Conservation (phyloP, 208 protist genomes). For the Acanthamoeba royreba region DNA sequence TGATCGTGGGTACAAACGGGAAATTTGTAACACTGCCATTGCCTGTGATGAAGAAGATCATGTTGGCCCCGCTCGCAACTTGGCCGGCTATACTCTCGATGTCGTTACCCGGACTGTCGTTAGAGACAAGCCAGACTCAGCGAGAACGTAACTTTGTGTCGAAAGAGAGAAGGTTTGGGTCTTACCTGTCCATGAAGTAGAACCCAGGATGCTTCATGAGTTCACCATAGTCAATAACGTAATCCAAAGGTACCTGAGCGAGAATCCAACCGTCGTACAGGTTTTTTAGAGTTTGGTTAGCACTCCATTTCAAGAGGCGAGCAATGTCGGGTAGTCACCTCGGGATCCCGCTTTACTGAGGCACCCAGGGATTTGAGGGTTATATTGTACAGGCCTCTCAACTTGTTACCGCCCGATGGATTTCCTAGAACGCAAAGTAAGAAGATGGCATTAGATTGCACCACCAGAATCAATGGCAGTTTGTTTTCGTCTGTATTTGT, state of each 20-base stretch:
- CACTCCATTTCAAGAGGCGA: neutral
- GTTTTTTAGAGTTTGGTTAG: no score
- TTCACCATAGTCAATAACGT: constrained; percentile 56
- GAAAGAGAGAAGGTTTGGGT: neutral
- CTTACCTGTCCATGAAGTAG: constrained; percentile 68
- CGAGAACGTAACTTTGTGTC: neutral
- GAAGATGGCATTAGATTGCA: no score
- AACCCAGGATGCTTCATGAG: constrained; percentile 35
- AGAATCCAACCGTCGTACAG: no score
- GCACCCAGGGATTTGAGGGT: constrained; percentile 63
- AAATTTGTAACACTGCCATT: constrained; percentile 75
- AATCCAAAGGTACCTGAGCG: neutral
- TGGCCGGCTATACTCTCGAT: constrained; percentile 70
- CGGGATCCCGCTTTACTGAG: constrained; percentile 40
- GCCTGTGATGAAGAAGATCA: constrained; percentile 72
- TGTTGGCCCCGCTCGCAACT: constrained; percentile 63
- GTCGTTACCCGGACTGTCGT: constrained; percentile 63
- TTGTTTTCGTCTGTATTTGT: no score
- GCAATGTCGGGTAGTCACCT: neutral
- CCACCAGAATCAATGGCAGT: neutral
- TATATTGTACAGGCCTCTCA: constrained; percentile 72
- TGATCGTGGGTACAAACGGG: constrained; percentile 71
- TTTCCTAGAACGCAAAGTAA: constrained; percentile 54
- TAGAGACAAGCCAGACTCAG: neutral
- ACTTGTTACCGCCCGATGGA: constrained; percentile 66